Conservation (phyloP, 352 stramenopile species). For the Aphanomyces cochlioides region DNA sequence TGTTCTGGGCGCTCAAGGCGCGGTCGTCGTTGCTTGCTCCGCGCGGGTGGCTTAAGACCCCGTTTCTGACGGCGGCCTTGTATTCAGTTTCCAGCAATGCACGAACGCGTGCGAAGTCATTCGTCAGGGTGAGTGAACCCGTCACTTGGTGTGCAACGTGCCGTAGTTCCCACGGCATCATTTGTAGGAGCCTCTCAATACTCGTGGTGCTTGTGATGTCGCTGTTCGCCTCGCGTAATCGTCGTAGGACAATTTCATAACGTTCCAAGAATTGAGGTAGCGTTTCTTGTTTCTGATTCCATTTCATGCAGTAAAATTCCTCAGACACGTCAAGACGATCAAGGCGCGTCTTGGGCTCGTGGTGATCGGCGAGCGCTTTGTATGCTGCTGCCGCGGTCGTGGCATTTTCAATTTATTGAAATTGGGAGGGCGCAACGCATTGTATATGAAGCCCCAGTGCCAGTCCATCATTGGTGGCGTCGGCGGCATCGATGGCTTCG, state of each 20-base stretch:
- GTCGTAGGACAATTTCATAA: not conserved
- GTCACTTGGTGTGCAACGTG: not conserved
- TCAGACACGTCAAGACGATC: not conserved
- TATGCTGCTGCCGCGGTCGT: not conserved
- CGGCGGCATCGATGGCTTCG: too few relatives aligned
- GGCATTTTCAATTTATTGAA: too few relatives aligned
- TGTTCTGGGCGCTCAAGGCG: not conserved
- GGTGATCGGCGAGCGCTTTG: not conserved
- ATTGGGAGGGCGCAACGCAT: too few relatives aligned
- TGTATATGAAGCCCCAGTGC: too few relatives aligned
- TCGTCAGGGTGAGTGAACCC: not conserved
- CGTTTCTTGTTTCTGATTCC: not conserved
- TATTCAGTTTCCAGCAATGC: not conserved
- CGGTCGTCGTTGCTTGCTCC: not conserved
- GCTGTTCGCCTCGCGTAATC: not conserved
- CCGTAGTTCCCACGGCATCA: not conserved
- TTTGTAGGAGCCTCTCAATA: not conserved
- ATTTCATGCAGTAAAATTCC: constrained; percentile 7
- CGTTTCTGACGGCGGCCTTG: not conserved
- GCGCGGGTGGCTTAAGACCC: not conserved
- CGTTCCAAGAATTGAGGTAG: not conserved
- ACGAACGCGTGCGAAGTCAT: not conserved
- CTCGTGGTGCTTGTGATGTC: not conserved
- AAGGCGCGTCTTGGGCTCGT: not conserved
- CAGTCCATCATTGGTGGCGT: too few relatives aligned